Base-by-base conservation (phyloP, 1,284 basidiomycete genomes). In the Macrocystidia cucumis region DNA sequence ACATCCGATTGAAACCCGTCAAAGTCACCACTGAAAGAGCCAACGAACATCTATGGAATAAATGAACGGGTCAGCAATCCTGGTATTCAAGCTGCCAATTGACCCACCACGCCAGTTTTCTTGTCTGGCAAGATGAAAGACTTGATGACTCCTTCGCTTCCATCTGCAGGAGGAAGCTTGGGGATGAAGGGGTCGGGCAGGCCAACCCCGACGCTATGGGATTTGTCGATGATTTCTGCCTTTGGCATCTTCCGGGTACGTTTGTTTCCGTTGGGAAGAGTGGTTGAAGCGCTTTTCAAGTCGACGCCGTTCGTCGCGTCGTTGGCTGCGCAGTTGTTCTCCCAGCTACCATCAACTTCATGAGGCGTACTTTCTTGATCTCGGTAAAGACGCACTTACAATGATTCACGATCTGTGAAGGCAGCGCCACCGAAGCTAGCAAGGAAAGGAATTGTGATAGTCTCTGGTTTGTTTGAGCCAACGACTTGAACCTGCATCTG, bases 101-200 rank as follows among this genome's bases (percentile, higher is more conserved):
- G 16, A 59, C 69, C 46, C 41, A 78, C 72, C 9, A 79, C 76
- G 11, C 74, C 78, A 3, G 76, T 78, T 42, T 66, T 65, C 11
- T 69, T 71, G 39, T 68, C 73, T 1, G 74, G 69, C 4, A 80
- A 57, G 30, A 79, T 60, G 46, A 61, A 80, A 4, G 72, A 72
- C 51, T 74, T 73, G 48, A 78, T 72, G 5, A 72, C 68, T n/a
- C 69, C 73, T 17, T 55, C 52, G 38, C 67, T 72, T 4, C 71
- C 70, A 24, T 59, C 52, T 3, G 67, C 58, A 9, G 60, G 49
- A 0, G 72, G 64, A 3, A 70, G 46, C 5, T 57, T 69, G 0
- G 77, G 76, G 19, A 65, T 43, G 49, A 68, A 77, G 23, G 58
- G 65, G 8, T 49, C 41, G 6, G 77, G 76, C 7, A 79, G 60